Evolutionary conservation across 257 asterid species (phyloP), one percentile per base, ranked within the genome.

Genomic region (Jacaranda mimosifolia): DNA sequence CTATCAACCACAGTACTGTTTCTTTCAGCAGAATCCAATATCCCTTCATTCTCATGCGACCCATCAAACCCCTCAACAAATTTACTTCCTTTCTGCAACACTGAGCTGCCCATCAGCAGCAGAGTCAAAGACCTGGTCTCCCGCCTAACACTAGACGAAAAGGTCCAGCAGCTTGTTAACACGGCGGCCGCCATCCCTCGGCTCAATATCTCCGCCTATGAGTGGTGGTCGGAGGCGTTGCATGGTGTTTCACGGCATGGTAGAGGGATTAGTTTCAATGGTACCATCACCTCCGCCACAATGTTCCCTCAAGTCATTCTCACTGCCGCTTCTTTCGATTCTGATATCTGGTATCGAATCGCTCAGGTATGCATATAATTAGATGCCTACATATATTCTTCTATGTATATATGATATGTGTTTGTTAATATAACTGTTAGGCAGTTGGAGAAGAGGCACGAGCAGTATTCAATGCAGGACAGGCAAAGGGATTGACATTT

Each of bases 141-240:
- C 5, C 90, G 90, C 62, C 85, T 92, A 1, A 90, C 86, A 0
- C 81, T 90, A 56, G 96, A 92, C 14, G 97, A 92, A 75, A 92
- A 92, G 63, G 78, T 92, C 17, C 52, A 80, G 38, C 96, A 89
- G 79, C 91, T 92, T 0, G 93, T 85, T 5, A 86, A 87, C 83
- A 17, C 75, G 1, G 94, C 91, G 9, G 84, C 89, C 9, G 89
- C 89, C 74, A 68, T 92, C 42, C 91, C 93, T 13, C 84, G 96
- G 9, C 96, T 92, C 32, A 85, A 79, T 18, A 75, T 92, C 77
- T 86, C 97, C 73, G 89, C 94, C 62, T 87, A 84, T 70, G 83
- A 88, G 84, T 92, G 96, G 97, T 90, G 97, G 97, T 90, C 94
- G 49, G 97, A 90, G 79, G 96, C 86, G 7, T 73, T 87, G 80